Evolutionary conservation across 2,329 filamentous ascomycete species (phyloP), one percentile per base, ranked within the genome.

Genomic region (Sporothrix brunneoviolacea): DNA sequence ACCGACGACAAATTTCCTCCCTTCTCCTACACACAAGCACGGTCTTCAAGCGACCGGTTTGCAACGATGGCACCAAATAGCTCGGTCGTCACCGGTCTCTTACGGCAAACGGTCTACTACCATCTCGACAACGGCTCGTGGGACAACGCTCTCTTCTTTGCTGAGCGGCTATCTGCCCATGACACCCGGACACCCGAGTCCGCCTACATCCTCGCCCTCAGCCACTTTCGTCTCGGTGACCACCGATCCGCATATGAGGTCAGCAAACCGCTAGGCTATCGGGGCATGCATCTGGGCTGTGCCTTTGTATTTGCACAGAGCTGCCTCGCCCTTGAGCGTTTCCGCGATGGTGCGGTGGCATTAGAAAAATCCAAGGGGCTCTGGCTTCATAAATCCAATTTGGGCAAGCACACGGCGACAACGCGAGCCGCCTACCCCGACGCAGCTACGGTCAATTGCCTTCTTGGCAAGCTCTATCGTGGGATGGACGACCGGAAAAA

Each of bases 81-180:
- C 57, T 68, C 70, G 45, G 70, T 72, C 56, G 69, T 78, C 38
- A 72, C 72, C 44, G 69, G 70, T 61, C 69, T 80, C 55, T 61
- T 84, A 52, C 74, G 76, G 61, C 80, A 84, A 65, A 69, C 77
- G 52, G 71, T 84, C 51, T 70, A 83, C 61, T 83, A 84, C 63
- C 80, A 84, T 60, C 82, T 98, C 66, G 93, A 98, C 73, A 95
- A 95, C 65, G 84, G 90, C 62, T 82, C 91, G 33, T 77, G 86
- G 63, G 83, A 91, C 50, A 97, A 95, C 64, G 93, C 93, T 51
- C 82, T 95, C 37, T 98, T 98, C 70, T 88, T 95, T 55, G 87
- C 93, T 54, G 88, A 91, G 62, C 83, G 93, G 57, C 79, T 96
- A 18, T 78, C 83, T 55, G 91, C 89, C 45, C 87, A 91, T 60